Evolutionary conservation across 371 early-diverging fungal species (phyloP), one percentile per base, ranked within the genome.

Genomic region (Syncephalis fuscata): DNA sequence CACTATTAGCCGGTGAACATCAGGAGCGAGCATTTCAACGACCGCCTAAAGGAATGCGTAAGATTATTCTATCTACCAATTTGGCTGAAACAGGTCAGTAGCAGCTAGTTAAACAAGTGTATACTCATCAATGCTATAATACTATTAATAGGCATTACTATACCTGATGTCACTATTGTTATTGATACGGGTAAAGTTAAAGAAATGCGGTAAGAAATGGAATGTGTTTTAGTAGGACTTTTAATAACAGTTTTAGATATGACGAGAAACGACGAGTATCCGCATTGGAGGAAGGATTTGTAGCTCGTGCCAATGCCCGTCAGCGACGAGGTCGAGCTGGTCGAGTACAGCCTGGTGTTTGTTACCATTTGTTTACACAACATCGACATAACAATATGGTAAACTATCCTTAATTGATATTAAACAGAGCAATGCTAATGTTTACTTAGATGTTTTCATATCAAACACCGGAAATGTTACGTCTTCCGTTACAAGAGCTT

Each of bases 291-390:
- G 83, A 85, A 47, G 68, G 62, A 16, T 74, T 73, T 39, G 65
- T 94, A 16, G 75, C 86, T 23, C 77, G 76, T 49, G 89, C 94
- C 15, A 90, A 85, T 52, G 85, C 80, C 3, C 65, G 68, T 27
- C 98, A 98, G 63, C 70, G 98, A 32, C 63, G 79, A 3, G 98
- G 98, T 25, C 76, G 97, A 48, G 95, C 96, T 3, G 98, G 98
- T 21, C 65, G 98, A 44, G 82, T 87, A 1, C 81, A 76, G 47
- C 70, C 71, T 39, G 97, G 97, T 10, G 57, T 81, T 0, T 82
- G 85, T 38, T 87, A 77, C 51, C 79, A 80, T 51, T 48, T 90
- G 42, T 78, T 82, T 45, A 69, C 80, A 0, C 54, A 59, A 25
- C 41, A 66, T 5, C 63, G 58, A 5, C 80, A 63, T 52, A 68